Percentiles rank a stretch among this genome's conserved stretches.
phyloP scores from a whole-genome alignment of 345 rosid species.

The Gossypium stocksii region DNA sequence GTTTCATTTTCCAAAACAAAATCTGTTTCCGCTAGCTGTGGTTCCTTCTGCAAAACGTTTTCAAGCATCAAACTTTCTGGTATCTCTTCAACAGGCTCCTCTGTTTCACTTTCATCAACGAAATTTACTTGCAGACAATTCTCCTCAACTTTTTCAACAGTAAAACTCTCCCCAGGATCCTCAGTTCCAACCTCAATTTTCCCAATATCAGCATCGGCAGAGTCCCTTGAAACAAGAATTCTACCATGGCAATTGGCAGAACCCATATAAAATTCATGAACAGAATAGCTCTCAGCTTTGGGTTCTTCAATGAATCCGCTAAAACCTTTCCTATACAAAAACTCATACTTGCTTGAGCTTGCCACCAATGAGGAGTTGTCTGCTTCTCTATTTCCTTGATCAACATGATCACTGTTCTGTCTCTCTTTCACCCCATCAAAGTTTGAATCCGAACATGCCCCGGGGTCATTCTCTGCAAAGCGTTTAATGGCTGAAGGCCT shows the following conservation, averaged over 20 bases:
- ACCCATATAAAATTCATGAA: slow-evolving; percentile 34
- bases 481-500: slow-evolving; percentile 26
- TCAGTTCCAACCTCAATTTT: slow-evolving; percentile 2
- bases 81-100: slow-evolving; percentile 15
- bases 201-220: neutral
- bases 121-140: neutral
- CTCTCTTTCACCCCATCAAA: slow-evolving; percentile 11
- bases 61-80: slow-evolving; percentile 15
- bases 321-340: slow-evolving; percentile 31
- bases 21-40: neutral
- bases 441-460: slow-evolving; percentile 21
- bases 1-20: neutral
- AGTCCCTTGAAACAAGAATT: neutral
- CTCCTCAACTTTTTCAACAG: neutral
- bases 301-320: slow-evolving; percentile 52
- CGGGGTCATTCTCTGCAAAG: slow-evolving; percentile 17
- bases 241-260: neutral
- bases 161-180: slow-evolving; percentile 13
- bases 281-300: slow-evolving; percentile 31
- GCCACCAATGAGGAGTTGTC: slow-evolving; percentile 23
- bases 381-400: slow-evolving; percentile 16
- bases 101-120: neutral
- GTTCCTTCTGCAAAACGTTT: neutral
- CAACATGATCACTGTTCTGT: slow-evolving; percentile 2
- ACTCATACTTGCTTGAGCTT: slow-evolving; percentile 32